Percentiles rank a stretch among this genome's conserved stretches.
Evolutionary conservation across 2,329 filamentous ascomycete species (phyloP).

Genomic region (Epichloe bromicola): DNA sequence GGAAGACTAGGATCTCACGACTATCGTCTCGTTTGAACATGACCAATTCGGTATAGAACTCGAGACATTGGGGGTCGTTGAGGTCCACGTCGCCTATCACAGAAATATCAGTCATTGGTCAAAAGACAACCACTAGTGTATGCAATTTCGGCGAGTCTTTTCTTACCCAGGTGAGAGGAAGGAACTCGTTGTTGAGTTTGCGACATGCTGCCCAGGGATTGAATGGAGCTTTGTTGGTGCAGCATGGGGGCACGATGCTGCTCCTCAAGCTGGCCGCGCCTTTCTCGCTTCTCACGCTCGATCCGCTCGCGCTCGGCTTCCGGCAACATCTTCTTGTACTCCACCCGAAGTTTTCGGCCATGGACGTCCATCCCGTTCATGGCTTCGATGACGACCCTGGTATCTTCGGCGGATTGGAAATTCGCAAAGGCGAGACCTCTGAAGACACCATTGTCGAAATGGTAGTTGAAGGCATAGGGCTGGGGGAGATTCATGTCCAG

Average conservation of each 20-base stretch:
- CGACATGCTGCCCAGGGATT: slow-evolving; percentile 56
- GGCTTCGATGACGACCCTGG: slow-evolving; percentile 76
- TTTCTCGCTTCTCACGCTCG: slow-evolving; percentile 91
- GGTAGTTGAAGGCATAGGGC: slow-evolving; percentile 98
- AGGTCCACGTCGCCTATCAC: slow-evolving; percentile 58
- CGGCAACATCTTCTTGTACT: slow-evolving; percentile 99
- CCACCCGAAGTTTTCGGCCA: slow-evolving; percentile 84
- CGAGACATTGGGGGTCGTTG: slow-evolving; percentile 77
- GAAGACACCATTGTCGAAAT: slow-evolving; percentile 97
- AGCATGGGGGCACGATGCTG: slow-evolving; percentile 73
- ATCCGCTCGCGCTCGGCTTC: slow-evolving; percentile 90
- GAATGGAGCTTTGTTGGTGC: slow-evolving; percentile 76
- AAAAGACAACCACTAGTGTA: neutral
- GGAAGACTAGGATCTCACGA: slow-evolving; percentile 75
- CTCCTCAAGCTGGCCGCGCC: slow-evolving; percentile 89
- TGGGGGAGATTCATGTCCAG: slow-evolving; percentile 90
- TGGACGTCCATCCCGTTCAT: slow-evolving; percentile 96
- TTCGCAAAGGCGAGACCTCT: slow-evolving; percentile 93
- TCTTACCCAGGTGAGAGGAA: slow-evolving; percentile 30
- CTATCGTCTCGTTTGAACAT: slow-evolving; percentile 72
- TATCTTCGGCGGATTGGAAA: slow-evolving; percentile 92
- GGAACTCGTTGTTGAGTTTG: slow-evolving; percentile 43
- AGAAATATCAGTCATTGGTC: neutral
- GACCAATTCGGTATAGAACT: slow-evolving; percentile 81
- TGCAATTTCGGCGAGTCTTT: neutral